These are phyloP conservation scores for Colletotrichum salicis DNA, from an alignment of 2,329 filamentous ascomycete genomes.

Conservation along the genomic window DNA sequence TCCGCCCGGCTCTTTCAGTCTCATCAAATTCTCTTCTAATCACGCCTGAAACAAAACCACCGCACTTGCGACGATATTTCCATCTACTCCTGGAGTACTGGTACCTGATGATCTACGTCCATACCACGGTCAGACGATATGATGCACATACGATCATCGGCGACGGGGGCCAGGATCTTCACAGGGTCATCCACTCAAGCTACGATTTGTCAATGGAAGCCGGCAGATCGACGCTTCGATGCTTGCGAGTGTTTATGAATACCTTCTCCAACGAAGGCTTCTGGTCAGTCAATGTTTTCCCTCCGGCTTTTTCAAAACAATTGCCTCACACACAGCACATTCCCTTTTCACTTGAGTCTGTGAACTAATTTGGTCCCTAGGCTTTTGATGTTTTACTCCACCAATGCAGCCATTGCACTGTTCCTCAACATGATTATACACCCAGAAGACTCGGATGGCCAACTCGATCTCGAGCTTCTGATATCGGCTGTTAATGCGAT, in stretches of 20 bases:
- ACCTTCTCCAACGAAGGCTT: not conserved
- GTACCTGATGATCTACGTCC: slow-evolving; percentile 35
- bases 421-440: slow-evolving; percentile 37
- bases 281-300: not conserved
- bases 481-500: slow-evolving; percentile 11
- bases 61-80: not conserved
- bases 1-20: slow-evolving; percentile 22
- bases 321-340: too few relatives aligned
- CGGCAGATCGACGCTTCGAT: slow-evolving; percentile 37
- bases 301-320: not conserved
- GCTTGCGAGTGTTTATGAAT: slow-evolving; percentile 8
- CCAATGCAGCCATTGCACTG: slow-evolving; percentile 33
- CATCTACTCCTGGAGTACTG: slow-evolving; percentile 38
- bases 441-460: not conserved
- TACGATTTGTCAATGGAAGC: slow-evolving; percentile 39
- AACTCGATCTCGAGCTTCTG: slow-evolving; percentile 14
- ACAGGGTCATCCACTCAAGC: slow-evolving; percentile 39
- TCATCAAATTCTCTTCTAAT: not conserved
- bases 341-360: too few relatives aligned
- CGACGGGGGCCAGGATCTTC: slow-evolving; percentile 34
- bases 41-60: not conserved
- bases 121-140: slow-evolving; percentile 38
- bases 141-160: slow-evolving; percentile 18
- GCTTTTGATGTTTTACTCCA: slow-evolving; percentile 27
- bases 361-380: not conserved